Percentiles rank a stretch among this genome's conserved stretches.
Conservation (phyloP, 1,139 yeast genomes). For the Blastobotrys illinoisensis region DNA sequence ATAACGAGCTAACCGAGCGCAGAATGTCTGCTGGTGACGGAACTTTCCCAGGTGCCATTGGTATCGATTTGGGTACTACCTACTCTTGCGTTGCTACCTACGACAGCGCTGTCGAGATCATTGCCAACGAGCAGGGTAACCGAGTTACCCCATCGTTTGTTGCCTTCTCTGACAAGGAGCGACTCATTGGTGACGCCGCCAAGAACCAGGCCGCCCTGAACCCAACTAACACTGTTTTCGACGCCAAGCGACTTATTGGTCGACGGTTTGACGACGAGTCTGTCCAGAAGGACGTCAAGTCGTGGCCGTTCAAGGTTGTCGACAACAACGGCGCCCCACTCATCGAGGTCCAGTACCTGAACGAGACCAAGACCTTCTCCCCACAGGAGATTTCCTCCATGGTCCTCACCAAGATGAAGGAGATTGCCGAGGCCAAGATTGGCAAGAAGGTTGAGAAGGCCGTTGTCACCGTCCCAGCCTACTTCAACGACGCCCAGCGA, state of each 20-base stretch:
- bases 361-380: constrained; percentile 88
- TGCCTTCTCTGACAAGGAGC: constrained; percentile 95
- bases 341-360: constrained; percentile 90
- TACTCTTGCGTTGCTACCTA: constrained; percentile 87
- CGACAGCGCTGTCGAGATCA: constrained; percentile 78
- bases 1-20: constrained; percentile 1
- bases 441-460: constrained; percentile 94
- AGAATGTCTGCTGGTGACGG: constrained; percentile 53
- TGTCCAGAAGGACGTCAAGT: constrained; percentile 92
- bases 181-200: constrained; percentile 99
- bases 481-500: constrained; percentile 96
- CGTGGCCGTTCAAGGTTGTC: constrained; percentile 94
- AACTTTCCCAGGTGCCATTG: constrained; percentile 99
- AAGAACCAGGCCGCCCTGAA: constrained; percentile 98
- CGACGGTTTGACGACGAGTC: constrained; percentile 87
- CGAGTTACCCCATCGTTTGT: constrained; percentile 98
- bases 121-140: constrained; percentile 99
- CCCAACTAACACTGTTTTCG: constrained; percentile 95
- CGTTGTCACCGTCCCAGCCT: constrained; percentile 94
- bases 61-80: constrained; percentile 89
- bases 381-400: constrained; percentile 97
- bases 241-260: constrained; percentile 97
- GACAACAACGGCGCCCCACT: constrained; percentile 83
- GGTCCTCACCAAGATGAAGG: constrained; percentile 97
- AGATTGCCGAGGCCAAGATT: constrained; percentile 92